Evolutionary conservation across 495 filamentous ascomycete species (phyloP).

Genomic region (Penicillium diatomitis): DNA sequence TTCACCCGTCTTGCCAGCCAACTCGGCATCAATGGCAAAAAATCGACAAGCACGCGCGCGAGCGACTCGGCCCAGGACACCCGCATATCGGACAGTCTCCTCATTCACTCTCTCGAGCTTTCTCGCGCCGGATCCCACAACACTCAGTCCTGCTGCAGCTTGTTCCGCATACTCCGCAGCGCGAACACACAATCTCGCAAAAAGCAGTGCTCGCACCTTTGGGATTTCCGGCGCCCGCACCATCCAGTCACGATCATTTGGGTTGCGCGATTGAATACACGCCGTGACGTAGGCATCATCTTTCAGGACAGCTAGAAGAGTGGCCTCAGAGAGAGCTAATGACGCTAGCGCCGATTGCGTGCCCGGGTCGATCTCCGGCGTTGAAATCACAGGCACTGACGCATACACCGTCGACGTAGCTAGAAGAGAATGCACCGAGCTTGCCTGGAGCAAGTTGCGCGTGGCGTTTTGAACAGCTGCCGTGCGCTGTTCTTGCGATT

Average conservation of each 20-base stretch:
- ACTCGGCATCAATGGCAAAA: constrained; percentile 80
- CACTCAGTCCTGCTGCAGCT: constrained; percentile 38
- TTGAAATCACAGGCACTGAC: constrained; percentile 6
- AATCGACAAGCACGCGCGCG: constrained; percentile 81
- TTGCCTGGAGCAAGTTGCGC: constrained; percentile 65
- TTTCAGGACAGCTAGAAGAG: constrained; percentile 78
- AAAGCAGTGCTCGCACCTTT: constrained; percentile 78
- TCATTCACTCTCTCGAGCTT: constrained; percentile 36
- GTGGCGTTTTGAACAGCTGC: constrained; percentile 66
- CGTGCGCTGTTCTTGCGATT: constrained; percentile 54
- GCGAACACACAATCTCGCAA: constrained; percentile 77
- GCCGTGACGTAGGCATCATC: constrained; percentile 84
- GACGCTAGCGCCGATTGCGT: constrained; percentile 62
- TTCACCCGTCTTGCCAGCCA: constrained; percentile 67
- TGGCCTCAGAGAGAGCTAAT: constrained; percentile 78
- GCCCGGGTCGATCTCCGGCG: constrained; percentile 53
- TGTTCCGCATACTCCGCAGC: constrained; percentile 46
- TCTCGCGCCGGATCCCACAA: constrained; percentile 23
- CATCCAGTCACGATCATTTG: constrained; percentile 86
- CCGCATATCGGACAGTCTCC: constrained; percentile 57
- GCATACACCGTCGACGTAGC: constrained; percentile 26
- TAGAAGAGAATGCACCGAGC: constrained; percentile 67
- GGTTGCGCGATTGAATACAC: constrained; percentile 66
- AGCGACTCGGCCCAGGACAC: constrained; percentile 63
- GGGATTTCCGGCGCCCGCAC: constrained; percentile 76